Evolutionary conservation across 306 rosid species (phyloP).

Genomic region (Fragaria iinumae): DNA sequence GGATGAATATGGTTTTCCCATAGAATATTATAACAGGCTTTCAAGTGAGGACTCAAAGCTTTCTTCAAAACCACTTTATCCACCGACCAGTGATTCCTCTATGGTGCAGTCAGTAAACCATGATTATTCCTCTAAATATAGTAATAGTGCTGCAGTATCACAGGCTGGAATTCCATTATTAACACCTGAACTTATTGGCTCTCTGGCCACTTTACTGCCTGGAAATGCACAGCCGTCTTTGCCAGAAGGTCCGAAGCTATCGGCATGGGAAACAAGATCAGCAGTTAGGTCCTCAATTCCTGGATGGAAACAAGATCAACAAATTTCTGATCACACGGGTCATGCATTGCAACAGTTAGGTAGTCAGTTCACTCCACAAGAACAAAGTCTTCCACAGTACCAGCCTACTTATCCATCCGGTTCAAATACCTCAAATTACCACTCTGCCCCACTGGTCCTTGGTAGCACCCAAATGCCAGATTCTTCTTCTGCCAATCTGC

Average conservation of each 20-base stretch:
- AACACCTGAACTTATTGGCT: constrained; percentile 96
- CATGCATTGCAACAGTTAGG: constrained; percentile 64
- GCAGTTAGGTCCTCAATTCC: constrained; percentile 55
- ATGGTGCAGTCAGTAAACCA: constrained; percentile 53
- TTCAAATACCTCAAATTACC: constrained; percentile 44
- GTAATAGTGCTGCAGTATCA: constrained; percentile 44
- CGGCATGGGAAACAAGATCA: constrained; percentile 36
- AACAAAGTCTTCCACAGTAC: constrained; percentile 43
- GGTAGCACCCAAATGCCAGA: constrained; percentile 66
- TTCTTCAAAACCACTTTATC: constrained; percentile 51
- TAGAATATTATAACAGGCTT: constrained; percentile 54
- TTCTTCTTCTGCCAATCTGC: constrained; percentile 40
- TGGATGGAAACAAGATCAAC: constrained; percentile 79
- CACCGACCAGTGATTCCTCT: constrained; percentile 46
- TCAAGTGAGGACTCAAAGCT: constrained; percentile 63
- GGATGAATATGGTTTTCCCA: constrained; percentile 57
- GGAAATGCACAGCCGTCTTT: constrained; percentile 57
- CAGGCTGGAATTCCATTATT: constrained; percentile 77
- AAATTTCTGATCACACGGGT: constrained; percentile 51
- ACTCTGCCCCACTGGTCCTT: constrained; percentile 44
- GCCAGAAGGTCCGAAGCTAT: constrained; percentile 50
- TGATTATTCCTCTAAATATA: constrained; percentile 45
- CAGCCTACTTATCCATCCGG: constrained; percentile 66
- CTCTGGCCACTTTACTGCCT: constrained; percentile 77
- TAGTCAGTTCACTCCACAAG: constrained; percentile 51